Conservation (phyloP, 2,329 filamentous ascomycete genomes). For the Nothophaeocryptopus gaeumannii region DNA sequence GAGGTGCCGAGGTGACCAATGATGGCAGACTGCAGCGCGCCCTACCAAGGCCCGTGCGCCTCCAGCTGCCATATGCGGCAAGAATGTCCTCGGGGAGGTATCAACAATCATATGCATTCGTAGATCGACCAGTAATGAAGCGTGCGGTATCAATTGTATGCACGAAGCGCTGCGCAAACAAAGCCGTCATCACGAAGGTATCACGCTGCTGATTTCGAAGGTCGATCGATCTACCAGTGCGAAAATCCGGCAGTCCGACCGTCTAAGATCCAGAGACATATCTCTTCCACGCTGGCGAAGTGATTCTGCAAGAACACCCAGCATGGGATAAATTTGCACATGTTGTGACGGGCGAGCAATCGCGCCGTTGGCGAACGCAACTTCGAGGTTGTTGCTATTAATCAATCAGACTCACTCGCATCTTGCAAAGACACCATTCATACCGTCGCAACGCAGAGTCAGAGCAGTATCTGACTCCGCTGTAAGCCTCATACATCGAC, state of each 20-base stretch:
- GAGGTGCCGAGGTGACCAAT: constrained; percentile 3
- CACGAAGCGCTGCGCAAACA: too few relatives aligned
- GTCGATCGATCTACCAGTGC: too few relatives aligned
- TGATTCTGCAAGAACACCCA: constrained; percentile 23
- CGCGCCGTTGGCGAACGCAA: constrained; percentile 30
- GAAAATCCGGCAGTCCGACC: too few relatives aligned
- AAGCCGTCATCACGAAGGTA: too few relatives aligned
- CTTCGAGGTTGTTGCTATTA: constrained; percentile 24
- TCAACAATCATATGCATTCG: too few relatives aligned
- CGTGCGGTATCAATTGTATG: too few relatives aligned
- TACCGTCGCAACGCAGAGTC: background rate
- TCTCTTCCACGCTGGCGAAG: constrained; percentile 7
- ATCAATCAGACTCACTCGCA: background rate
- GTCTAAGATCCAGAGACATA: background rate
- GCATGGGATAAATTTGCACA: constrained; percentile 35
- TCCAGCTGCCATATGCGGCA: constrained; percentile 9
- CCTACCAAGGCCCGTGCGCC: constrained; percentile 7
- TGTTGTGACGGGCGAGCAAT: constrained; percentile 24
- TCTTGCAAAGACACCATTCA: background rate
- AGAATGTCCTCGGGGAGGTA: constrained; percentile 1
- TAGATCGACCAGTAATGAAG: too few relatives aligned
- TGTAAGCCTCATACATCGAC: constrained; percentile 4
- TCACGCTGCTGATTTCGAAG: too few relatives aligned
- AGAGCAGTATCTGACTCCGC: background rate
- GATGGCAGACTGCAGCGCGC: constrained; percentile 1